A percentile compares a stretch with the other conserved stretches of the same genome.
phyloP scores from a whole-genome alignment of 2,329 filamentous ascomycete genomes.

The Cercospora sojina region DNA sequence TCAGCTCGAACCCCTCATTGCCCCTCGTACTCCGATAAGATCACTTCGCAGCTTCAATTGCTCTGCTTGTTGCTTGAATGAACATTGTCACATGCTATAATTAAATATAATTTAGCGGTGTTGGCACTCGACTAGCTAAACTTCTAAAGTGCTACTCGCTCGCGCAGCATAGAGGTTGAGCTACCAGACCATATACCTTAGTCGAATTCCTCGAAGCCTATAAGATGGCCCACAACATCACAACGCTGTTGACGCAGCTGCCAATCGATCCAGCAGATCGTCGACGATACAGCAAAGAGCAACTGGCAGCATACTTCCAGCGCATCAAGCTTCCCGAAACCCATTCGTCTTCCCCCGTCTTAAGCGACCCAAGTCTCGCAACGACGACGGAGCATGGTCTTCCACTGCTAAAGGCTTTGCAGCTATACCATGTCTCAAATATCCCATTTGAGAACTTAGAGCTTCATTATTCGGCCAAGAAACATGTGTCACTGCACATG shows the following conservation, averaged over 20 bases:
- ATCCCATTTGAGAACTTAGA: slow-evolving; percentile 59
- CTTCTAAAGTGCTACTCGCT: no score
- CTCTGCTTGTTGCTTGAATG: neutral
- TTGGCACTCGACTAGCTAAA: neutral
- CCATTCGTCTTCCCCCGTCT: slow-evolving; percentile 21
- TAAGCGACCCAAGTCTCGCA: slow-evolving; percentile 23
- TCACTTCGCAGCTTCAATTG: neutral
- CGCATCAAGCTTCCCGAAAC: slow-evolving; percentile 27
- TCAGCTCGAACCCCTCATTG: neutral
- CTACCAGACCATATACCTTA: neutral
- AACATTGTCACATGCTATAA: neutral
- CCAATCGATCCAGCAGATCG: slow-evolving; percentile 23
- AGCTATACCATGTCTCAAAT: slow-evolving; percentile 44
- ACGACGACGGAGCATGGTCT: slow-evolving; percentile 31
- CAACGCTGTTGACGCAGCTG: slow-evolving; percentile 21
- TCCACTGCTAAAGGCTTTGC: slow-evolving; percentile 30
- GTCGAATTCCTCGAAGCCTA: neutral
- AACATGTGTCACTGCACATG: slow-evolving; percentile 51
- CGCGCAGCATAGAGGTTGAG: neutral
- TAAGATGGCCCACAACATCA: slow-evolving; percentile 25
- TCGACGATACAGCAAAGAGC: slow-evolving; percentile 26
- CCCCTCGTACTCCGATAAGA: neutral
- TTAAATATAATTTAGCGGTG: neutral
- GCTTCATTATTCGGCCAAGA: slow-evolving; percentile 55
- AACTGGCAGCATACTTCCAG: slow-evolving; percentile 28